A percentile compares a stretch with the other conserved stretches of the same genome.
These are phyloP conservation scores for Hebeloma cylindrosporum DNA, from an alignment of 768 basidiomycete genomes.

Conservation along the genomic window DNA sequence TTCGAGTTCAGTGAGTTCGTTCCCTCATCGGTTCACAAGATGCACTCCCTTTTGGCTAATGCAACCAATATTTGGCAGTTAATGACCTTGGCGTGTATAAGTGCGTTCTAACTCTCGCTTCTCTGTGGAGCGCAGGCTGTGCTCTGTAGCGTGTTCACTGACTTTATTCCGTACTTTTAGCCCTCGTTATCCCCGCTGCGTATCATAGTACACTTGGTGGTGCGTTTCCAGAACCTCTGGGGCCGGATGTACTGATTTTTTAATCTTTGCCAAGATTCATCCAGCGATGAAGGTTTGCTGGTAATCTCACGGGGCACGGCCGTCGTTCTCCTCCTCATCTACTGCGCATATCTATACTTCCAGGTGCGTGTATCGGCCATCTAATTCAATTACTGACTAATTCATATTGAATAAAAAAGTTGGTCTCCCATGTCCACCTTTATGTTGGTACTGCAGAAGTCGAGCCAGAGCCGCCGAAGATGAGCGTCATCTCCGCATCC, in stretches of 20 bases:
- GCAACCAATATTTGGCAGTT: constrained; percentile 38
- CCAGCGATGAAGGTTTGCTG: constrained; percentile 51
- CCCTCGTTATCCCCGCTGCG: constrained; percentile 89
- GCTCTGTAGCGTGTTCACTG: constrained; percentile 5
- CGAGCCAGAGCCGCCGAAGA: constrained; percentile 48
- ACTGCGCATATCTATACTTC: constrained; percentile 74
- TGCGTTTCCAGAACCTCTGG: constrained; percentile 16
- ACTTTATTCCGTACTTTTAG: constrained; percentile 27
- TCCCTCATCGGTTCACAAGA: background rate
- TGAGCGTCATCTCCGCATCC: constrained; percentile 71
- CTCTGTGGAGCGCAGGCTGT: constrained; percentile 3
- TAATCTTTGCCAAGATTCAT: constrained; percentile 23
- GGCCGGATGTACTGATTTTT: background rate
- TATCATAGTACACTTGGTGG: constrained; percentile 52
- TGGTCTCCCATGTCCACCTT: constrained; percentile 68
- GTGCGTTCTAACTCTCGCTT: constrained; percentile 39
- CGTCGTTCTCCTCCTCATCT: constrained; percentile 70
- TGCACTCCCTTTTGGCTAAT: background rate
- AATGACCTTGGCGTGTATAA: constrained; percentile 86
- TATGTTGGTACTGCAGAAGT: constrained; percentile 39
- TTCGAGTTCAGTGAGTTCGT: constrained; percentile 44
- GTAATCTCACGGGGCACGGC: constrained; percentile 82
- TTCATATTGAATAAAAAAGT: constrained; percentile 34
- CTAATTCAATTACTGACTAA: too few relatives aligned
- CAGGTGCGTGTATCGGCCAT: constrained; percentile 54